These are phyloP conservation scores for Leptographium radiaticola DNA, from an alignment of 2,329 filamentous ascomycete genomes.

Conservation along the genomic window DNA sequence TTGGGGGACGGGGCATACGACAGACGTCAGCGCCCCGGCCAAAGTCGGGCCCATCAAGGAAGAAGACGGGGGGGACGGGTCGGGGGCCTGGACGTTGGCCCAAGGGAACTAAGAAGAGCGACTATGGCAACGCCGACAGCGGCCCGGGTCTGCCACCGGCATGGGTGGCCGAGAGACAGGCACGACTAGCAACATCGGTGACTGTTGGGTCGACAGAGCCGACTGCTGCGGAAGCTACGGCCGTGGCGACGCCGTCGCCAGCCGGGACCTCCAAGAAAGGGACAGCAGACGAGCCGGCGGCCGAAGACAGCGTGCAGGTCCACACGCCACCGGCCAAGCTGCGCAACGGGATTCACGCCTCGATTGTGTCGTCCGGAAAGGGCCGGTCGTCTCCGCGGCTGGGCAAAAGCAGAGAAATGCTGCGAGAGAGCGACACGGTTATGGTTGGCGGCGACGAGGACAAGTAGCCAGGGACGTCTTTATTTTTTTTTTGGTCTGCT, in stretches of 20 bases:
- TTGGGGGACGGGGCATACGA: conserved; percentile 21
- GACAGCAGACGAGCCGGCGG: conserved; percentile 9
- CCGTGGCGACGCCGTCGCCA: not conserved
- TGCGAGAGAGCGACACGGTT: conserved; percentile 12
- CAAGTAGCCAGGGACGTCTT: not conserved
- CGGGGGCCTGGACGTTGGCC: conserved; percentile 53
- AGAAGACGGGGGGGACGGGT: conserved; percentile 49
- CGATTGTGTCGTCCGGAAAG: conserved; percentile 9
- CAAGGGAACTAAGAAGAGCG: conserved; percentile 54
- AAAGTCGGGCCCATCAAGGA: conserved; percentile 24
- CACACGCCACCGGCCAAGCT: conserved; percentile 18
- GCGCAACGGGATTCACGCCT: conserved; percentile 8
- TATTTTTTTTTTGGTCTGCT: not conserved
- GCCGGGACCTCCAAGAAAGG: conserved; percentile 3
- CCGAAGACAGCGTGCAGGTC: conserved; percentile 25
- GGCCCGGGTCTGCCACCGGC: conserved; percentile 49
- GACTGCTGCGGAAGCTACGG: not conserved
- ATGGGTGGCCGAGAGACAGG: conserved; percentile 28
- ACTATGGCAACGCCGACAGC: conserved; percentile 54
- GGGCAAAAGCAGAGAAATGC: conserved; percentile 7
- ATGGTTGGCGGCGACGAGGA: conserved; percentile 15
- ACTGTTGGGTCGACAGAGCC: no score
- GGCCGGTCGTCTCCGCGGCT: conserved; percentile 14
- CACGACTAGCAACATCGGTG: not conserved
- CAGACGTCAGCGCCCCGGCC: conserved; percentile 22